Percentiles rank a stretch among this genome's conserved stretches.
Evolutionary conservation across 306 rosid species (phyloP).

Genomic region (Dalbergia oliveri): DNA sequence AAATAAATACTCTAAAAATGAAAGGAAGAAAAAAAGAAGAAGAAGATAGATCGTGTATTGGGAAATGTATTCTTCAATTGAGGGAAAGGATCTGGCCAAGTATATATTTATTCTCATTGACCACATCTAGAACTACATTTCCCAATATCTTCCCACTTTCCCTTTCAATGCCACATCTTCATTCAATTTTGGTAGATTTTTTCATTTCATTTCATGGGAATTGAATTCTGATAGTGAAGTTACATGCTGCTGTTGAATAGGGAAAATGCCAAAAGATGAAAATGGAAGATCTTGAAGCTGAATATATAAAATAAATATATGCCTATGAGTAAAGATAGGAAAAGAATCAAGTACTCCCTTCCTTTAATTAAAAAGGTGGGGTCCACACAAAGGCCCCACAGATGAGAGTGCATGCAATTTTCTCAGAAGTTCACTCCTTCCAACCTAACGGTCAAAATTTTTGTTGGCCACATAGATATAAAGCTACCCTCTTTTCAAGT

Average conservation of each 20-base stretch:
- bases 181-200: slow-evolving; percentile 47
- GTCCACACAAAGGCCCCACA: slow-evolving; percentile 47
- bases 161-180: slow-evolving; percentile 36
- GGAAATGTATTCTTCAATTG: slow-evolving; percentile 52
- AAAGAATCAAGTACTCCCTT: slow-evolving; percentile 43
- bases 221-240: slow-evolving; percentile 61
- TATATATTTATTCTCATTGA: slow-evolving; percentile 44
- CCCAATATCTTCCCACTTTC: slow-evolving; percentile 53
- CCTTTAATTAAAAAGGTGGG: slow-evolving; percentile 38
- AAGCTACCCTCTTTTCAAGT: slow-evolving; percentile 59
- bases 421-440: slow-evolving; percentile 44
- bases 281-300: slow-evolving; percentile 29
- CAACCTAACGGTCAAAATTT: slow-evolving; percentile 61
- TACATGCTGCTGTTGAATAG: slow-evolving; percentile 39
- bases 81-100: slow-evolving; percentile 33
- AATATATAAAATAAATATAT: neutral
- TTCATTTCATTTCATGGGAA: slow-evolving; percentile 51
- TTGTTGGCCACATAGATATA: slow-evolving; percentile 46
- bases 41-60: slow-evolving; percentile 41
- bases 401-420: slow-evolving; percentile 46
- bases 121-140: slow-evolving; percentile 39
- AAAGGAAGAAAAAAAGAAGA: neutral
- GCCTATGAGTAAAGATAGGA: neutral
- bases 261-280: slow-evolving; percentile 39
- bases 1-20: neutral